A percentile compares a stretch with the other conserved stretches of the same genome.
Evolutionary conservation across 257 asterid species (phyloP).

Genomic region (Solanum megistacrolobum): DNA sequence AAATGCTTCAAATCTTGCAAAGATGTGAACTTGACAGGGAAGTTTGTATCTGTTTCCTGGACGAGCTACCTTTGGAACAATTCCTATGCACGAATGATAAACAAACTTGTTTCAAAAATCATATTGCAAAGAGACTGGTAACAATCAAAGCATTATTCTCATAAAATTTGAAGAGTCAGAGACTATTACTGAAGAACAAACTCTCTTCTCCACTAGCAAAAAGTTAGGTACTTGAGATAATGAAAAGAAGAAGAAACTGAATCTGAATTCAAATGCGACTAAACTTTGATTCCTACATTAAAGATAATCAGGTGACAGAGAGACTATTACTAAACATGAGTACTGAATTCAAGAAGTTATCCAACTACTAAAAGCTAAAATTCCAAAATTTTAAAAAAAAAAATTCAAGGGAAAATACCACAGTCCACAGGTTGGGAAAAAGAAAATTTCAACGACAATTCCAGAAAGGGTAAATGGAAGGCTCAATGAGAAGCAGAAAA

Average conservation of each 20-base stretch:
- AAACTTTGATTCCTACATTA: not conserved
- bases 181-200: not conserved
- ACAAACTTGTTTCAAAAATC: not conserved
- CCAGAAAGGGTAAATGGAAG: not conserved
- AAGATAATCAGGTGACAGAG: not conserved
- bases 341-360: not conserved
- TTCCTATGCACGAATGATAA: conserved; percentile 32
- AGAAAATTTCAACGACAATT: not conserved
- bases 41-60: conserved; percentile 28
- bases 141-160: not conserved
- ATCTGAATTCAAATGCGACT: not conserved
- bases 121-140: not conserved
- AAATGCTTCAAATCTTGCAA: conserved; percentile 42
- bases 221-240: not conserved
- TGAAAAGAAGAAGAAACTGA: not conserved
- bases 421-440: not conserved
- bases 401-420: not conserved
- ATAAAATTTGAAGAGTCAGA: not conserved
- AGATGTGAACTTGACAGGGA: conserved; percentile 77
- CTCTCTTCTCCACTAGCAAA: not conserved
- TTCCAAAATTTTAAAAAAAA: not conserved
- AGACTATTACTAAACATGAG: not conserved
- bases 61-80: conserved; percentile 57
- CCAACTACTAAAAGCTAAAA: not conserved
- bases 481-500: not conserved